These are phyloP conservation scores for Cytospora paraplurivora DNA, from an alignment of 2,329 filamentous ascomycete species.

Conservation along the genomic window DNA sequence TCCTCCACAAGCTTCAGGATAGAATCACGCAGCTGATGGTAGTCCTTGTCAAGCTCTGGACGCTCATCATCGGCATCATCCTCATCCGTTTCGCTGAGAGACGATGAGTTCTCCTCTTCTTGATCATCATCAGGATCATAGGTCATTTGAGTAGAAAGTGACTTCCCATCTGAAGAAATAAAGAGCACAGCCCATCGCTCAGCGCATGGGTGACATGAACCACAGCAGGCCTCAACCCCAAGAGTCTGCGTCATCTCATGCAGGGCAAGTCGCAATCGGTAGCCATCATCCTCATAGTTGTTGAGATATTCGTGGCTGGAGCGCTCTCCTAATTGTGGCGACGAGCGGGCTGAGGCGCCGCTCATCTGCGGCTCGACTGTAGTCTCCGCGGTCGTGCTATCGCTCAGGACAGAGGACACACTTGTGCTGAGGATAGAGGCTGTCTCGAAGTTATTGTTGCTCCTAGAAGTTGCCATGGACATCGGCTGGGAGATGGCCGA, in stretches of 20 bases:
- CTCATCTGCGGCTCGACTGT: slow-evolving; percentile 58
- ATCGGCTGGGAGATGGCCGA: slow-evolving; percentile 68
- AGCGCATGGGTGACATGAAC: slow-evolving; percentile 74
- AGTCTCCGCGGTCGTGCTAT: slow-evolving; percentile 67
- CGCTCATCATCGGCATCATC: slow-evolving; percentile 60
- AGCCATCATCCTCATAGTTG: slow-evolving; percentile 65
- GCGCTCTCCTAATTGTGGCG: slow-evolving; percentile 52
- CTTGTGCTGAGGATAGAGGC: slow-evolving; percentile 73
- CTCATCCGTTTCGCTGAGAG: slow-evolving; percentile 60
- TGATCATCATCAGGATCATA: slow-evolving; percentile 69
- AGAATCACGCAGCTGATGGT: slow-evolving; percentile 77
- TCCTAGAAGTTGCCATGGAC: slow-evolving; percentile 60
- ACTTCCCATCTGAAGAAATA: slow-evolving; percentile 71
- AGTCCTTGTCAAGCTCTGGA: slow-evolving; percentile 73
- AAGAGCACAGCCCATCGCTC: slow-evolving; percentile 85
- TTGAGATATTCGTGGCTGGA: slow-evolving; percentile 47
- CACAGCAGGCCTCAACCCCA: slow-evolving; percentile 64
- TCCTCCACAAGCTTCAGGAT: slow-evolving; percentile 81
- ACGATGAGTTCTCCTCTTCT: slow-evolving; percentile 62
- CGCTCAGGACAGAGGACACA: slow-evolving; percentile 71
- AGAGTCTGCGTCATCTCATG: slow-evolving; percentile 71
- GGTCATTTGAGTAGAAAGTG: slow-evolving; percentile 70
- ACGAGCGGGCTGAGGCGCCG: slow-evolving; percentile 56
- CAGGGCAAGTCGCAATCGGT: slow-evolving; percentile 65
- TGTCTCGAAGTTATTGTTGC: slow-evolving; percentile 58